phyloP scores from a whole-genome alignment of 257 asterid species.

The Solanum gandarillasii region DNA sequence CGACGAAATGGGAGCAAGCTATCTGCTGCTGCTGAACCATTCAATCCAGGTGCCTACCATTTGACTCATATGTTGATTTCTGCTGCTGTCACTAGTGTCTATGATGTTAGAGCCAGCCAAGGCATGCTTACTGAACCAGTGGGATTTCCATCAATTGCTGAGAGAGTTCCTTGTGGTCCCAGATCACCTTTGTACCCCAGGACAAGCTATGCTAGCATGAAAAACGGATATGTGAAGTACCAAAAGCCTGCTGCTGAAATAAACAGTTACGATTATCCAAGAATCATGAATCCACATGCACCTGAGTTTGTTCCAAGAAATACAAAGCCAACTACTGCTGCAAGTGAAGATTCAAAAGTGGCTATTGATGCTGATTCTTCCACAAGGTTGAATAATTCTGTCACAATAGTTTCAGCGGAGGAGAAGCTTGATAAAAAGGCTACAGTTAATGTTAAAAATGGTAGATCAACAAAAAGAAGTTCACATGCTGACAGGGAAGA shows the following conservation, averaged over 20 bases:
- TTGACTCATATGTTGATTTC: constrained; percentile 31
- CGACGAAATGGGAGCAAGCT: constrained; percentile 80
- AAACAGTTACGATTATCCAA: constrained; percentile 25
- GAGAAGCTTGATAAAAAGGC: constrained; percentile 35
- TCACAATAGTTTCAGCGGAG: constrained; percentile 18
- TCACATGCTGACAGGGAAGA: constrained; percentile 78
- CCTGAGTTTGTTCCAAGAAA: constrained; percentile 79
- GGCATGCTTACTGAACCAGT: constrained; percentile 46
- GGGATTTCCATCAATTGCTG: constrained; percentile 72
- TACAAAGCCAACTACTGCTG: constrained; percentile 39
- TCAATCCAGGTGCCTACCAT: constrained; percentile 66
- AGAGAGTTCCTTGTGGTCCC: constrained; percentile 94
- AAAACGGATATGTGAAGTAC: constrained; percentile 48
- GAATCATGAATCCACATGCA: constrained; percentile 90
- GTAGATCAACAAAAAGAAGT: constrained; percentile 32
- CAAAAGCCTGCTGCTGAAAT: constrained; percentile 40
- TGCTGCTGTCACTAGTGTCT: constrained; percentile 38
- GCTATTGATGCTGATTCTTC: constrained; percentile 29
- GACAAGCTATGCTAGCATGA: constrained; percentile 41
- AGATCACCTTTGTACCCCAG: constrained; percentile 76
- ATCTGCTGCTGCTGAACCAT: constrained; percentile 91
- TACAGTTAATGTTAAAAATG: constrained; percentile 24
- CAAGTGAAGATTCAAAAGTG: constrained; percentile 36
- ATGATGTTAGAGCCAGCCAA: constrained; percentile 58
- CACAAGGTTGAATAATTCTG: constrained; percentile 25